These are phyloP conservation scores for Chrysoporthe deuterocubensis DNA, from an alignment of 2,329 filamentous ascomycete species.

Conservation along the genomic window DNA sequence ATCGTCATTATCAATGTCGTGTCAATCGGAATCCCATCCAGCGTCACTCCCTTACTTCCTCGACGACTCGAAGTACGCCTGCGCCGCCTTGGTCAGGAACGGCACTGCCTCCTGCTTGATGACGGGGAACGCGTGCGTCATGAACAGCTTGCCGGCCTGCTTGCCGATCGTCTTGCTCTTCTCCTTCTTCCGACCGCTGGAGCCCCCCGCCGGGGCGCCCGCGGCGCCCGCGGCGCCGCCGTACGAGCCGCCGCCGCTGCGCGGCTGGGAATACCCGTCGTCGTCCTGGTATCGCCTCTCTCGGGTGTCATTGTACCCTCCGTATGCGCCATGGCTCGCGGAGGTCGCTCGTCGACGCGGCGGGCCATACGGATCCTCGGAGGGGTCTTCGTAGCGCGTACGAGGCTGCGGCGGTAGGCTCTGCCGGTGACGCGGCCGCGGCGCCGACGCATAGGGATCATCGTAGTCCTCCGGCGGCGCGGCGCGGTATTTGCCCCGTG, in stretches of 20 bases:
- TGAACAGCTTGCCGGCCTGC: constrained; percentile 28
- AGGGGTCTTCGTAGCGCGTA: constrained; percentile 7
- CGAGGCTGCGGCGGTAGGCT: constrained; percentile 23
- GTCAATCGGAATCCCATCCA: neutral
- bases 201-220: neutral
- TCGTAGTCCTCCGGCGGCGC: constrained; percentile 5
- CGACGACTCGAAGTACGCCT: constrained; percentile 26
- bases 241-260: constrained; percentile 7
- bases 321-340: constrained; percentile 13
- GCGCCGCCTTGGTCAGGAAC: constrained; percentile 27
- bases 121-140: constrained; percentile 28
- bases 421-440: constrained; percentile 23
- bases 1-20: neutral
- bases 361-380: constrained; percentile 12
- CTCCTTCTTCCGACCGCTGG: constrained; percentile 10
- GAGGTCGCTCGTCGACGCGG: constrained; percentile 24
- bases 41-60: neutral
- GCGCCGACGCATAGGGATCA: constrained; percentile 20
- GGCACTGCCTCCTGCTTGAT: constrained; percentile 30
- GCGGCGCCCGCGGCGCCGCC: neutral
- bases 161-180: constrained; percentile 25
- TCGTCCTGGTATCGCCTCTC: constrained; percentile 17
- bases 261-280: neutral
- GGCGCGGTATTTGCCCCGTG: constrained; percentile 8
- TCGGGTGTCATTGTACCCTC: neutral